Conservation (phyloP, 371 early-diverging fungal species). For the Haplosporangium sp. region DNA sequence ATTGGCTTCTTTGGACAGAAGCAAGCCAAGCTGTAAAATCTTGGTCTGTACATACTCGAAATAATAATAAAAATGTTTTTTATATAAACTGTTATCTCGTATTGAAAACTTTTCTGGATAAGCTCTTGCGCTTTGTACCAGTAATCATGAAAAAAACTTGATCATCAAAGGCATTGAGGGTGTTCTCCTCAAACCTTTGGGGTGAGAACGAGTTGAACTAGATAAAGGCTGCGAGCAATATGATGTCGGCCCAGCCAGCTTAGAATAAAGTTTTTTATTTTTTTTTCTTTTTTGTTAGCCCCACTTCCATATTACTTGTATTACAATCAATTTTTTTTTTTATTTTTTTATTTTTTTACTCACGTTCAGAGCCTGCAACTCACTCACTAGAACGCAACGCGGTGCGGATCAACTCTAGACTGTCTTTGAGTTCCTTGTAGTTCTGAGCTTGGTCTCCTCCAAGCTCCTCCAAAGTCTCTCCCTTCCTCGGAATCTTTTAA, state of each 20-base stretch:
- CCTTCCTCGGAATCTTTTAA: slow-evolving; percentile 18
- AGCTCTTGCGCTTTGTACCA: slow-evolving; percentile 24
- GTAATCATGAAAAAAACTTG: slow-evolving; percentile 6
- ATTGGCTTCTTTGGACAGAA: slow-evolving; percentile 50
- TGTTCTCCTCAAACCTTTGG: slow-evolving; percentile 28
- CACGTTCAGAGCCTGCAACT: slow-evolving; percentile 26
- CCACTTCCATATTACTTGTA: too few relatives aligned
- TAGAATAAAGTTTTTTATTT: too few relatives aligned
- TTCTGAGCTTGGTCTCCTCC: slow-evolving; percentile 16
- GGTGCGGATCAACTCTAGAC: slow-evolving; percentile 7
- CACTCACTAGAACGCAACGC: slow-evolving; percentile 9
- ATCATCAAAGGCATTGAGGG: slow-evolving; percentile 18
- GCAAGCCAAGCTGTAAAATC: slow-evolving; percentile 41
- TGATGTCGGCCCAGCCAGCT: slow-evolving; percentile 37
- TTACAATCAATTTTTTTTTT: too few relatives aligned
- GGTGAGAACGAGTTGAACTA: slow-evolving; percentile 35
- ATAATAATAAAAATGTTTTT: neutral
- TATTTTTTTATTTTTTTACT: too few relatives aligned
- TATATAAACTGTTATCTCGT: neutral
- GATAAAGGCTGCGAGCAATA: slow-evolving; percentile 19
- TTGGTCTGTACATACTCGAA: neutral
- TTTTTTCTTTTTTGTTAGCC: too few relatives aligned
- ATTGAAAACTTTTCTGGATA: neutral
- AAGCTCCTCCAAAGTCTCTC: slow-evolving; percentile 10
- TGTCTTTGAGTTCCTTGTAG: slow-evolving; percentile 22